These are phyloP conservation scores for Kitagawia praeruptora DNA, from an alignment of 129 eudicot species.

Conservation along the genomic window DNA sequence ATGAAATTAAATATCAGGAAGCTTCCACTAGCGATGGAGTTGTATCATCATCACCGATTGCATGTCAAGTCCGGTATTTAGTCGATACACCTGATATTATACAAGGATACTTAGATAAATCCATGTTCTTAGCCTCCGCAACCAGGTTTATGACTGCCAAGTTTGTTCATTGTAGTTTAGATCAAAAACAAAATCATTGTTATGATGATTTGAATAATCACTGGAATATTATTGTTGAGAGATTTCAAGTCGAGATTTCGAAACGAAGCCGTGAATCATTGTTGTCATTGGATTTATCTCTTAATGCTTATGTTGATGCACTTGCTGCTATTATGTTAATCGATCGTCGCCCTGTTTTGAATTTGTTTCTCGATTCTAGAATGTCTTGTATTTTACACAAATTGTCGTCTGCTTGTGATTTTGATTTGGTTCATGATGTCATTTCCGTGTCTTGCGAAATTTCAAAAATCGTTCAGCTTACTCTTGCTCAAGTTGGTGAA, in stretches of 20 bases:
- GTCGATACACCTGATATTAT: conserved; percentile 69
- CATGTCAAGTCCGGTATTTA: too few relatives aligned
- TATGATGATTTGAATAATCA: conserved; percentile 35
- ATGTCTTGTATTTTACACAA: conserved; percentile 48
- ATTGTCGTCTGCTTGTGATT: conserved; percentile 27
- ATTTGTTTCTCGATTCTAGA: conserved; percentile 59
- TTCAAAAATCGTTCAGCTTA: conserved; percentile 66
- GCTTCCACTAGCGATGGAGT: too few relatives aligned
- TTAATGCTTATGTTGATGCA: conserved; percentile 68
- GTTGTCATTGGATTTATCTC: conserved; percentile 47
- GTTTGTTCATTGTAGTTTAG: conserved; percentile 42
- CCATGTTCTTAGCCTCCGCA: conserved; percentile 61
- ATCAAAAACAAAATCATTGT: neutral
- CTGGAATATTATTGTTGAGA: conserved; percentile 78
- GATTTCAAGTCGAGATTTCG: conserved; percentile 71
- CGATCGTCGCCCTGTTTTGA: conserved; percentile 58
- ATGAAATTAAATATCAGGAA: too few relatives aligned
- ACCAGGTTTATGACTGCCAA: conserved; percentile 66
- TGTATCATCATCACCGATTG: too few relatives aligned
- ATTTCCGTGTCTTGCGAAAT: conserved; percentile 66
- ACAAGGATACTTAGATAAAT: conserved; percentile 79
- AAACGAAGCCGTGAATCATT: conserved; percentile 60
- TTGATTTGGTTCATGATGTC: conserved; percentile 22
- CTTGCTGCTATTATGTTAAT: conserved; percentile 62
- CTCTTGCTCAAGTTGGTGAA: conserved; percentile 77